phyloP scores from a whole-genome alignment of 331 rosid species.

The Quercus tomentella region DNA sequence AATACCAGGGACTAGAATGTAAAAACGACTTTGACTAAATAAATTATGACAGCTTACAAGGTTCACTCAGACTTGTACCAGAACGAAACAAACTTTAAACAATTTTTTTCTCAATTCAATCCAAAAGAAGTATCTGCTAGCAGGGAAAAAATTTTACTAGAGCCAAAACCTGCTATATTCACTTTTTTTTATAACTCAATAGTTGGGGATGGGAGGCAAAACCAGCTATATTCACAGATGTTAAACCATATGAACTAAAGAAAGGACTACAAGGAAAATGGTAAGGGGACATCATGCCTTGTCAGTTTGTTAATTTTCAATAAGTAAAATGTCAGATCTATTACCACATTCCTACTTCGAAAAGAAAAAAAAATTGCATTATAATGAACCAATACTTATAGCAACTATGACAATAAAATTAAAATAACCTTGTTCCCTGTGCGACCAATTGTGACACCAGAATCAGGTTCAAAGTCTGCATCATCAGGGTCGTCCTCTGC shows the following conservation, averaged over 20 bases:
- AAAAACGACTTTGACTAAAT: background rate
- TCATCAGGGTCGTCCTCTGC: conserved; percentile 99
- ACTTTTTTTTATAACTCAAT: too few relatives aligned
- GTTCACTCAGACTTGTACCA: background rate
- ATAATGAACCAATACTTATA: conserved; percentile 11
- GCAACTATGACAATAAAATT: conserved; percentile 10
- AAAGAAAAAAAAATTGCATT: background rate
- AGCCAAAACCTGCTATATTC: too few relatives aligned
- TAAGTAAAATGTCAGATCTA: background rate
- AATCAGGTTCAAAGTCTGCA: conserved; percentile 87
- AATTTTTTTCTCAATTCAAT: background rate
- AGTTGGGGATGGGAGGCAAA: background rate
- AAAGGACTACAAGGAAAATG: background rate
- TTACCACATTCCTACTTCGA: background rate
- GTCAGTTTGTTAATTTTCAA: background rate
- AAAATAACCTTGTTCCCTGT: conserved; percentile 65
- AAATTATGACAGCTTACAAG: background rate
- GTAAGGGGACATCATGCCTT: background rate
- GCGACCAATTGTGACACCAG: conserved; percentile 45
- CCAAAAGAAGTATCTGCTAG: background rate
- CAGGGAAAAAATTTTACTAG: too few relatives aligned
- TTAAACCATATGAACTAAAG: background rate
- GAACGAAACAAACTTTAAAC: background rate
- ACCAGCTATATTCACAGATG: background rate
- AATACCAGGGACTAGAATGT: background rate